Evolutionary conservation across 805 yeast genomes (phyloP).

Genomic region (Schizosaccharomyces octosporus): DNA sequence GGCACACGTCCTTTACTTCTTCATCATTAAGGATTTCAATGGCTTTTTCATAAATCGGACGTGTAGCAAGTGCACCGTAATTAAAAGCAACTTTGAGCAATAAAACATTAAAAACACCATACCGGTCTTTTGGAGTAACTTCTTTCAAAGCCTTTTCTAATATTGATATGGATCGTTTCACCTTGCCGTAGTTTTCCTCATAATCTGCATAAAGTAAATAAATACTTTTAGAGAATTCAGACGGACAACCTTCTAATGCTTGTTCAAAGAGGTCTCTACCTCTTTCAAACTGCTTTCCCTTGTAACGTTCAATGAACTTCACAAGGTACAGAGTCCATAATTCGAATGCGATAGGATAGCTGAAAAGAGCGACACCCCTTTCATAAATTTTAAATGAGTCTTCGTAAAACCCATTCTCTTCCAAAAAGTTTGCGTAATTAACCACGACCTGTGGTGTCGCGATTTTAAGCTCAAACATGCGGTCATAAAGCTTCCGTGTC

Average conservation of each 20-base stretch:
- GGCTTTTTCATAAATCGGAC: constrained; percentile 30
- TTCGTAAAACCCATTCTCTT: constrained; percentile 22
- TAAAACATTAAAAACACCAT: constrained; percentile 22
- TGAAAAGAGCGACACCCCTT: constrained; percentile 36
- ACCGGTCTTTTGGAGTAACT: constrained; percentile 12
- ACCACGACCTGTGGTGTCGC: constrained; percentile 45
- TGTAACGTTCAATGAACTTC: constrained; percentile 19
- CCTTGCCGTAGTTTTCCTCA: constrained; percentile 32
- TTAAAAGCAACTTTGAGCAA: constrained; percentile 19
- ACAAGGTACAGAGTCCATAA: constrained; percentile 48
- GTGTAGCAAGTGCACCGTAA: constrained; percentile 20
- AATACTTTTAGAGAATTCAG: constrained; percentile 23
- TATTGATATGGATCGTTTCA: constrained; percentile 25
- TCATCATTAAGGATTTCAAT: constrained; percentile 23
- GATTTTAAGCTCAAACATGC: constrained; percentile 29
- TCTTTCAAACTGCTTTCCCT: constrained; percentile 20
- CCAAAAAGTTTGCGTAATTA: constrained; percentile 39
- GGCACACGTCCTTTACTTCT: constrained; percentile 20
- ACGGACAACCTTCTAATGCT: constrained; percentile 29
- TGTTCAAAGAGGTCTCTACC: constrained; percentile 55
- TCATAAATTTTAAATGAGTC: constrained; percentile 40
- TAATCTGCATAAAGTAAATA: constrained; percentile 32
- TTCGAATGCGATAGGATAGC: constrained; percentile 36
- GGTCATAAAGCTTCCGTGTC: constrained; percentile 25
- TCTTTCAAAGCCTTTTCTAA: constrained; percentile 20